Percentiles rank a stretch among this genome's conserved stretches.
These are phyloP conservation scores for Kodamaea neixiangensis DNA, from an alignment of 805 yeast species.

Conservation along the genomic window DNA sequence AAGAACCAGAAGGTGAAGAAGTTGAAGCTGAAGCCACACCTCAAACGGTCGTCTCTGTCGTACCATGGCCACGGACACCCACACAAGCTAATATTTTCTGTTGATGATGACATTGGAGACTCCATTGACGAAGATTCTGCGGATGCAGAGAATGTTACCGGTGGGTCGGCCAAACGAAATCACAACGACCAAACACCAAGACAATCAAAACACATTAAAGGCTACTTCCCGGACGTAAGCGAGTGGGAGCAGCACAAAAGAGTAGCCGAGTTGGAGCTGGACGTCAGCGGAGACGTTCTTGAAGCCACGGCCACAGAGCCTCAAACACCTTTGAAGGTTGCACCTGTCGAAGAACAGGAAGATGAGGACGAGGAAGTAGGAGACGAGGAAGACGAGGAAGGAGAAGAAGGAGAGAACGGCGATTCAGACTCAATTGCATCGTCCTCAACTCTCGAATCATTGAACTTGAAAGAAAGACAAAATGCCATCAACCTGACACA, in stretches of 20 bases:
- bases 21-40: constrained; percentile 32
- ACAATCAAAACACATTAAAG: constrained; percentile 23
- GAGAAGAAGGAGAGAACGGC: constrained; percentile 20
- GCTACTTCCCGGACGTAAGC: constrained; percentile 12
- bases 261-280: neutral
- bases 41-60: constrained; percentile 27
- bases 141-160: constrained; percentile 39
- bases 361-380: constrained; percentile 11
- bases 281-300: neutral
- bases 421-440: constrained; percentile 31
- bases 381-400: constrained; percentile 21
- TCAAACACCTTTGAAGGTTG: neutral
- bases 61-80: constrained; percentile 11
- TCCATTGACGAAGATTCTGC: constrained; percentile 51
- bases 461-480: constrained; percentile 88
- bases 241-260: constrained; percentile 3
- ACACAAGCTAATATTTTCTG: constrained; percentile 58
- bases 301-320: constrained; percentile 4
- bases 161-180: constrained; percentile 14
- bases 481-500: constrained; percentile 95
- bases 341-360: neutral
- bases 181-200: constrained; percentile 76
- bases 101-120: constrained; percentile 80
- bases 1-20: constrained; percentile 15
- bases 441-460: constrained; percentile 60